phyloP scores from a whole-genome alignment of 495 filamentous ascomycete genomes.

The Penicillium turbatum region DNA sequence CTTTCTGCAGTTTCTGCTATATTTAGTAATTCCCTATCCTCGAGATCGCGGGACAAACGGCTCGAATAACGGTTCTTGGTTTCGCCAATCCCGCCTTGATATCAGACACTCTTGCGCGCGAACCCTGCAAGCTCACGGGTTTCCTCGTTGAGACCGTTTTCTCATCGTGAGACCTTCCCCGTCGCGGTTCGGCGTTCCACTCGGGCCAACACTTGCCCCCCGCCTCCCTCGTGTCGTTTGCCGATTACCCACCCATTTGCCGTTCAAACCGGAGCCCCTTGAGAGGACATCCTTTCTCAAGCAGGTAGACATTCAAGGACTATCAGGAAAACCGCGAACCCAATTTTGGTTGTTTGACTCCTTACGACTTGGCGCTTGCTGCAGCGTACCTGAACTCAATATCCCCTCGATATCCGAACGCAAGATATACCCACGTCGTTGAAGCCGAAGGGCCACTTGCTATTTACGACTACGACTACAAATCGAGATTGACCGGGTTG shows the following conservation, averaged over 20 bases:
- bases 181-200: slow-evolving; percentile 9
- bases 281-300: not conserved
- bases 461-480: not conserved
- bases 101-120: not conserved
- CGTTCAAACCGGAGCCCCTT: not conserved
- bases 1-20: slow-evolving; percentile 37
- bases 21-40: slow-evolving; percentile 36
- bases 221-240: slow-evolving; percentile 19
- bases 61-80: slow-evolving; percentile 24
- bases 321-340: not conserved
- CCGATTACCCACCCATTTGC: slow-evolving; percentile 7
- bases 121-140: slow-evolving; percentile 4
- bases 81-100: slow-evolving; percentile 9
- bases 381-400: slow-evolving; percentile 1
- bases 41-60: slow-evolving; percentile 26
- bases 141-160: not conserved
- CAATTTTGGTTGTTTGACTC: not conserved
- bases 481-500: not conserved
- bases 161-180: slow-evolving; percentile 1
- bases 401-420: slow-evolving; percentile 3
- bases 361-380: slow-evolving; percentile 4
- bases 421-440: slow-evolving; percentile 1
- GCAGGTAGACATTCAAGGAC: not conserved
- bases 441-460: not conserved
- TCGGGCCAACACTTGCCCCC: slow-evolving; percentile 8